phyloP scores from a whole-genome alignment of 208 protist genomes.

The Trypanosoma vivax region DNA sequence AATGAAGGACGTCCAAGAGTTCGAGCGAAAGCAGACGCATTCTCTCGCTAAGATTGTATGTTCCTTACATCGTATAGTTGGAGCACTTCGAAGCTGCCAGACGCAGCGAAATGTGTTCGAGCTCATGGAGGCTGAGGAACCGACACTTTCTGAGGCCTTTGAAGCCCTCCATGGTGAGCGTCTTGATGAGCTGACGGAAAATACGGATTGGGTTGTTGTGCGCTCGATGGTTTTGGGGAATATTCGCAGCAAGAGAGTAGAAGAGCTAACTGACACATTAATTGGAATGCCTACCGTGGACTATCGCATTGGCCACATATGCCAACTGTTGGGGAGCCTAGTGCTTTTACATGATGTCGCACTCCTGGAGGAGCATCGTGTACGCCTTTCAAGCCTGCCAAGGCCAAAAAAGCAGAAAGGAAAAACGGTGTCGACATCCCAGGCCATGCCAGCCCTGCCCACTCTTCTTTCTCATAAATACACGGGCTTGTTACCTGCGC shows the following conservation, averaged over 20 bases:
- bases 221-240: constrained; percentile 64
- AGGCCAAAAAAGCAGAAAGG: constrained; percentile 38
- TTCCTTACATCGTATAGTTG: constrained; percentile 32
- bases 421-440: background rate
- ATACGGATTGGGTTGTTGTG: constrained; percentile 68
- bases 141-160: constrained; percentile 19
- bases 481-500: background rate
- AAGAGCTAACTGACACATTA: constrained; percentile 39
- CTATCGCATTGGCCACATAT: constrained; percentile 31
- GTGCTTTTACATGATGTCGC: constrained; percentile 70
- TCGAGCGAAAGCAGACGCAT: constrained; percentile 49
- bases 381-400: constrained; percentile 16
- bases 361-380: constrained; percentile 32
- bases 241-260: constrained; percentile 56
- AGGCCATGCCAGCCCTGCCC: background rate
- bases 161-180: constrained; percentile 9
- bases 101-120: constrained; percentile 70
- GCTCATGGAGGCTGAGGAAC: constrained; percentile 37
- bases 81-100: constrained; percentile 55
- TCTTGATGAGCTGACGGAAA: constrained; percentile 42
- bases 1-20: constrained; percentile 73
- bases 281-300: constrained; percentile 34
- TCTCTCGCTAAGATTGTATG: constrained; percentile 49
- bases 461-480: constrained; percentile 5
- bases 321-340: constrained; percentile 43